These are phyloP conservation scores for Synchytrium microbalum DNA, from an alignment of 371 early-diverging fungal species.

Conservation along the genomic window DNA sequence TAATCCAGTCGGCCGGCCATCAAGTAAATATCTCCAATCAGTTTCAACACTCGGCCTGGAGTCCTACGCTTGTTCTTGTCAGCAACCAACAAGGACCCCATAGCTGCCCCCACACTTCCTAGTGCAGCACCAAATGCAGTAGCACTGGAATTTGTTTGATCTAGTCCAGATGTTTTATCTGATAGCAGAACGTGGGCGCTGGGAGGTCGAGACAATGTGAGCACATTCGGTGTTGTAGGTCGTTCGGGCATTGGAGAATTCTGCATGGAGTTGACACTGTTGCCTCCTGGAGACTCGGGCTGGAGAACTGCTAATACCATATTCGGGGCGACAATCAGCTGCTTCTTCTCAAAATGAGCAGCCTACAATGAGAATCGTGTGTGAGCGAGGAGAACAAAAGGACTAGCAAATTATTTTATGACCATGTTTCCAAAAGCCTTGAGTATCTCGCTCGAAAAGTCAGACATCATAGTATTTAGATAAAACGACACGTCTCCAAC, in stretches of 20 bases:
- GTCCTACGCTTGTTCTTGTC: constrained; percentile 52
- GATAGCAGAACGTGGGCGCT: not conserved
- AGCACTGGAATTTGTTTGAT: no score
- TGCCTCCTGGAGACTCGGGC: not conserved
- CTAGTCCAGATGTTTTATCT: not conserved
- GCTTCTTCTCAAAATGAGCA: constrained; percentile 27
- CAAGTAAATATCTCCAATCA: constrained; percentile 69
- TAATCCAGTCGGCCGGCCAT: constrained; percentile 68
- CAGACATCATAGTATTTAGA: constrained; percentile 67
- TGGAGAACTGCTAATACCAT: constrained; percentile 16
- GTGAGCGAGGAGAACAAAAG: constrained; percentile 4
- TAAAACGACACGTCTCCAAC: constrained; percentile 72
- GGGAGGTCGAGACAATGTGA: not conserved
- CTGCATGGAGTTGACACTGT: not conserved
- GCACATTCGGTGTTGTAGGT: no score
- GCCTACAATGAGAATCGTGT: constrained; percentile 15
- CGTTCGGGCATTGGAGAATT: not conserved
- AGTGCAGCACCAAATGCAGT: constrained; percentile 1
- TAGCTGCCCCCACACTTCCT: not conserved
- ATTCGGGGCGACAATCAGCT: constrained; percentile 31
- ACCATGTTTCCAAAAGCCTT: constrained; percentile 49
- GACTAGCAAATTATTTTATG: not conserved
- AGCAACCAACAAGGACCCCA: constrained; percentile 1
- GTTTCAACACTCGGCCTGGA: constrained; percentile 65
- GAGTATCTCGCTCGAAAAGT: constrained; percentile 46